These are phyloP conservation scores for Geotrichum carabidarum DNA, from an alignment of 1,139 yeast species.

Conservation along the genomic window DNA sequence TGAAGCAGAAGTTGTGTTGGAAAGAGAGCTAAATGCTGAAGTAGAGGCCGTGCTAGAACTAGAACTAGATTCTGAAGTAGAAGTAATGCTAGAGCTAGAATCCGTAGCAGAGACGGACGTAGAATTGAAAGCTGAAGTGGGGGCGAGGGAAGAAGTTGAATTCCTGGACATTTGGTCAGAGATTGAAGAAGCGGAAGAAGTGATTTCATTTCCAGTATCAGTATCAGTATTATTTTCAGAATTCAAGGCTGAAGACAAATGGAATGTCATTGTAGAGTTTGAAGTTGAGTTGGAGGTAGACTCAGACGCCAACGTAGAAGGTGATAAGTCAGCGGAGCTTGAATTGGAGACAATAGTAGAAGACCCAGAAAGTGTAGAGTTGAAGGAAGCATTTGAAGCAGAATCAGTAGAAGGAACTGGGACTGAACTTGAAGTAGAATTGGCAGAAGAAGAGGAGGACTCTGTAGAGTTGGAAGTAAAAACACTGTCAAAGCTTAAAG, in stretches of 20 bases:
- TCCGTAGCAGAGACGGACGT: no score
- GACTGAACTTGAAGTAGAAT: neutral
- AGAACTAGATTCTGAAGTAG: no score
- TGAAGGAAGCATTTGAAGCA: neutral
- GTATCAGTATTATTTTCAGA: neutral
- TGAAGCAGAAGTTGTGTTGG: no score
- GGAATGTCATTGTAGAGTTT: neutral
- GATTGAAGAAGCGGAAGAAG: neutral
- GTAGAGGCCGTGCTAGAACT: no score
- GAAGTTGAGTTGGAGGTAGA: no score
- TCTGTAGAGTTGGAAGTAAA: neutral
- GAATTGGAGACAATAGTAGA: no score
- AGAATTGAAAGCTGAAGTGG: no score
- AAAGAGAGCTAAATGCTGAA: no score
- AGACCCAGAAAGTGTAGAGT: neutral
- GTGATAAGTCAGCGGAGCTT: neutral
- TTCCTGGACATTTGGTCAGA: neutral
- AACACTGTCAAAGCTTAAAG: neutral
- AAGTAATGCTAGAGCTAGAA: no score
- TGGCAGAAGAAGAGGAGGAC: neutral
- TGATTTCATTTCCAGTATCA: neutral
- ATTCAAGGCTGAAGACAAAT: neutral
- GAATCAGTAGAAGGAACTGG: neutral
- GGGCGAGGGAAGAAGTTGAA: no score
- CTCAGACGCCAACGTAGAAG: neutral